Percentiles rank a stretch among this genome's conserved stretches.
Evolutionary conservation across 768 basidiomycete species (phyloP).

Genomic region (Mycena kentingensis): DNA sequence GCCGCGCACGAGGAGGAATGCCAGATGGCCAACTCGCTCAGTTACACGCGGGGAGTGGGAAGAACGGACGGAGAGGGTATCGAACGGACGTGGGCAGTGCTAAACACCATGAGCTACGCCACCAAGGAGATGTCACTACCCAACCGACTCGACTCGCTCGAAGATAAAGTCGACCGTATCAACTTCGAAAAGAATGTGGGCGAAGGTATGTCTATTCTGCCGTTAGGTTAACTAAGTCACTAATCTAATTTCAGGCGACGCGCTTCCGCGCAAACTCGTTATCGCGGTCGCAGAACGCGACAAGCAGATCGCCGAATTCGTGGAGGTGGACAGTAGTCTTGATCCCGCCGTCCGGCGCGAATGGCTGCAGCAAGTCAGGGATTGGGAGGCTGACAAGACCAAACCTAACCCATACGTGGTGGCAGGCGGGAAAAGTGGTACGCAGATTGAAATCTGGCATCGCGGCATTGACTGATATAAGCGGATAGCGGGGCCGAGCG

Average conservation of each 20-base stretch:
- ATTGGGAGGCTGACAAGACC: background rate
- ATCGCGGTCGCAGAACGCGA: constrained; percentile 3
- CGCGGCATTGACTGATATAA: no score
- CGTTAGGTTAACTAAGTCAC: background rate
- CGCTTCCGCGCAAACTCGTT: background rate
- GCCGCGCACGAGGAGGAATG: constrained; percentile 17
- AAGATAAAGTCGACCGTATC: constrained; percentile 25
- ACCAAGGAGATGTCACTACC: constrained; percentile 35
- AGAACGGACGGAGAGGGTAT: constrained; percentile 11
- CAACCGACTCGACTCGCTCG: constrained; percentile 26
- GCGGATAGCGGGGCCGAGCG: background rate
- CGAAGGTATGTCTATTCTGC: background rate
- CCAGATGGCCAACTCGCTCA: constrained; percentile 13
- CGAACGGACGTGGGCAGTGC: constrained; percentile 31
- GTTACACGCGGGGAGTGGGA: constrained; percentile 10
- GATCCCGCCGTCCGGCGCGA: background rate
- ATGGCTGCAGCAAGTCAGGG: constrained; percentile 5
- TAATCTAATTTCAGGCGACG: background rate
- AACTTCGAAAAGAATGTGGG: constrained; percentile 15
- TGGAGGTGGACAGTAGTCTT: constrained; percentile 2
- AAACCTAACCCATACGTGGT: constrained; percentile 5
- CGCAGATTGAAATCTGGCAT: no score
- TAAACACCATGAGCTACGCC: constrained; percentile 25
- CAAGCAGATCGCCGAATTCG: background rate
- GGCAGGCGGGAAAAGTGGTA: background rate